Evolutionary conservation across 164 flowering plant species (phyloP).

Genomic region (Umbellularia californica): DNA sequence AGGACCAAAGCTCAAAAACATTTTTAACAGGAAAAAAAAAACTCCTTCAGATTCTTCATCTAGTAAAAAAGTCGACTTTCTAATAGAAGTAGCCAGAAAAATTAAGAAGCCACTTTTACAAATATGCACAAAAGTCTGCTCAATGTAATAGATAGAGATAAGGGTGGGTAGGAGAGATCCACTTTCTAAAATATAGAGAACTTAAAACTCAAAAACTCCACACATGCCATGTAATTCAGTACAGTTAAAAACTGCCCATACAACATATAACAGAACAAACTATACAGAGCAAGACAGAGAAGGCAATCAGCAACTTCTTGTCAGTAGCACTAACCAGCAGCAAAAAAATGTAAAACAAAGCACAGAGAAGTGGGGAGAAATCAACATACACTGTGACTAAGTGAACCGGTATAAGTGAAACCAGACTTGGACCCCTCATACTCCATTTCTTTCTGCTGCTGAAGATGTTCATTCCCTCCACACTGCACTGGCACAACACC

Average conservation of each 20-base stretch:
- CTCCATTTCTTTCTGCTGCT: slow-evolving; percentile 26
- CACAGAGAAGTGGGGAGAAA: neutral
- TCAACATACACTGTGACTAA: slow-evolving; percentile 28
- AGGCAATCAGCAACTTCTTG: neutral
- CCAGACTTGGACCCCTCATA: slow-evolving; percentile 44
- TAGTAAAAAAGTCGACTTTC: neutral
- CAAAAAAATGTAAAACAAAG: neutral
- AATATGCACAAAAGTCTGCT: no score
- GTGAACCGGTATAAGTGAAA: slow-evolving; percentile 16
- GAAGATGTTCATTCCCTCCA: slow-evolving; percentile 21
- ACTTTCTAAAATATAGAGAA: no score
- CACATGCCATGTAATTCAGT: no score
- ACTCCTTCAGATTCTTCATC: neutral
- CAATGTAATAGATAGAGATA: no score
- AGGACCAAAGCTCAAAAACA: neutral
- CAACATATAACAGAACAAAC: neutral
- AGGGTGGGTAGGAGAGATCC: no score
- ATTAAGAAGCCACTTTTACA: no score
- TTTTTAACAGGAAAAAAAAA: no score
- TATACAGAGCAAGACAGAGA: neutral
- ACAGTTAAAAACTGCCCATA: no score
- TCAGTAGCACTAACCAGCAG: neutral
- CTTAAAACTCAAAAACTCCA: no score
- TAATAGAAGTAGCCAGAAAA: neutral
- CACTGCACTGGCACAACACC: slow-evolving; percentile 58